Percentiles rank a stretch among this genome's conserved stretches.
These are phyloP conservation scores for Drechslerella dactyloides DNA, from an alignment of 2,329 filamentous ascomycete genomes.

Conservation along the genomic window DNA sequence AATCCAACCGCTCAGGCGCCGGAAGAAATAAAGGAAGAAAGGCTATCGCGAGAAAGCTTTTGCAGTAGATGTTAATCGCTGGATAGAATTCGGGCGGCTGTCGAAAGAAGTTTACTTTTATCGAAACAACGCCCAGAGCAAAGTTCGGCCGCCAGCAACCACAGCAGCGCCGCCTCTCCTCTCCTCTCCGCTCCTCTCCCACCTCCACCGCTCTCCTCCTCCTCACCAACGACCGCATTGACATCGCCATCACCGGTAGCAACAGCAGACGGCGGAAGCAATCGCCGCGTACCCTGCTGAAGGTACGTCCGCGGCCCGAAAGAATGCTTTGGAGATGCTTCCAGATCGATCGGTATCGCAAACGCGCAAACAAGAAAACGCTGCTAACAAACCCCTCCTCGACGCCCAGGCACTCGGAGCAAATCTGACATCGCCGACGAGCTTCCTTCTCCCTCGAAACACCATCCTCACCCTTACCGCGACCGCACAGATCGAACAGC, in stretches of 20 bases:
- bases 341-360: neutral
- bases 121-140: neutral
- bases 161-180: neutral
- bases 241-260: neutral
- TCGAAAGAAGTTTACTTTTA: too few relatives aligned
- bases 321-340: neutral
- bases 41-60: too few relatives aligned
- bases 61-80: neutral
- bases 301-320: neutral
- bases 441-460: neutral
- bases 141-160: neutral
- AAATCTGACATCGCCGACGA: constrained; percentile 1
- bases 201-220: neutral
- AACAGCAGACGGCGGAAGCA: neutral
- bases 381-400: constrained; percentile 10
- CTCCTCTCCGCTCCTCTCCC: neutral
- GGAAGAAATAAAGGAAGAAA: neutral
- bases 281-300: neutral
- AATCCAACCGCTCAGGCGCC: neutral
- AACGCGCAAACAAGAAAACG: constrained; percentile 1
- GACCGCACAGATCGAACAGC: neutral
- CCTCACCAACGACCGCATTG: neutral
- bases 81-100: neutral
- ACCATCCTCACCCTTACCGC: neutral
- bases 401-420: neutral